Evolutionary conservation across 805 yeast genomes (phyloP), one percentile per base, ranked within the genome.

Genomic region (Metschnikowia colocasiae): DNA sequence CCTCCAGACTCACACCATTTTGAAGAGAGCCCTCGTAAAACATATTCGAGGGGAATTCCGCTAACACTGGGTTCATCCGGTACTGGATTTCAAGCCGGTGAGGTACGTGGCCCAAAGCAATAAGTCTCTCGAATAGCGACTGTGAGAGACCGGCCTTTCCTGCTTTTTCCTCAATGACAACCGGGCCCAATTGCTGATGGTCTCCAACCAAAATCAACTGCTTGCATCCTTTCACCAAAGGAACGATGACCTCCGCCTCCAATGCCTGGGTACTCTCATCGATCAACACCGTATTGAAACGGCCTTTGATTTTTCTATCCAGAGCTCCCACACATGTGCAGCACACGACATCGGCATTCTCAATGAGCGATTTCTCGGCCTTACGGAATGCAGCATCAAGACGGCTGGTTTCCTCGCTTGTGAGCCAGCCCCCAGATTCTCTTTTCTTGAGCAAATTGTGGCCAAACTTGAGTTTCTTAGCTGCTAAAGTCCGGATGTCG

Each of bases 211-310:
- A 69, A 39, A 91, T 80, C 6, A 90, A 88, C 62, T 91, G 97
- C 60, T 85, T 85, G 39, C 95, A 90, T 22, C 97, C 96, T 55
- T 83, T 85, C 2, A 85, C 89, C 32, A 91, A 79, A 10, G 98
- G 97, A 54, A 91, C 88, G 58, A 91, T 74, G 58, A 87, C 81
- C 64, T 90, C 96, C 1, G 97, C 96, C 64, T 91, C 98, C 0
- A 92, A 79, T 2, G 97, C 92, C 68, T 92, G 97, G 0, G 97
- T 89, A 59, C 89, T 83, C 69, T 91, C 98, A 67, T 91, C 98
- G 50, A 91, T 86, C 50, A 91, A 73, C 2, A 89, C 96, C 0
- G 92, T 79, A 56, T 87, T 75, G 66, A 91, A 91, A 39, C 74
- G 71, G 49, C 81, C 62, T 9, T 62, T 58, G 35, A 92, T 68